These are phyloP conservation scores for Malassezia arunalokei DNA, from an alignment of 1,284 basidiomycete genomes.

Conservation along the genomic window DNA sequence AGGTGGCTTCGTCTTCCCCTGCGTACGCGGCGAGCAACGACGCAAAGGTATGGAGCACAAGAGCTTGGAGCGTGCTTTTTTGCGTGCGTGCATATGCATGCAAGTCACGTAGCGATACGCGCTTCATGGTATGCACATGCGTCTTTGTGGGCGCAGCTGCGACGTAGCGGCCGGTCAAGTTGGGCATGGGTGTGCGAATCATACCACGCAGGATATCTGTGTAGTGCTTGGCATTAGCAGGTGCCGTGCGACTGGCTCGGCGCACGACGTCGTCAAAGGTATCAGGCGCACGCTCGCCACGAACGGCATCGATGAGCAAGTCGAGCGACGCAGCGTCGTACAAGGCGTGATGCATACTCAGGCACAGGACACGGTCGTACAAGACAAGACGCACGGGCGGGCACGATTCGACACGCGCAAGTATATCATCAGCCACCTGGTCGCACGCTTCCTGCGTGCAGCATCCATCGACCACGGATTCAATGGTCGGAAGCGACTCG, in stretches of 20 bases:
- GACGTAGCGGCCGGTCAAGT: constrained; percentile 23
- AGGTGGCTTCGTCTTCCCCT: constrained; percentile 25
- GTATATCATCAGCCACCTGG: constrained; percentile 18
- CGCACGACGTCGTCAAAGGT: constrained; percentile 4
- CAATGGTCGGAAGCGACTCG: background rate
- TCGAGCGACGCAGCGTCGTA: constrained; percentile 36
- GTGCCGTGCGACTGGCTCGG: background rate
- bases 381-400: constrained; percentile 26
- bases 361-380: constrained; percentile 16
- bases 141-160: background rate
- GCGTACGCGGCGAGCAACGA: constrained; percentile 24
- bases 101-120: background rate
- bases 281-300: background rate
- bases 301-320: background rate
- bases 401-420: constrained; percentile 3
- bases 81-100: constrained; percentile 15
- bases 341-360: constrained; percentile 32
- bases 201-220: constrained; percentile 19
- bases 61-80: constrained; percentile 26
- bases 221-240: constrained; percentile 22
- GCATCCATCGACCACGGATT: background rate
- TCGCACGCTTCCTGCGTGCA: constrained; percentile 11
- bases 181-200: constrained; percentile 23
- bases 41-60: constrained; percentile 24
- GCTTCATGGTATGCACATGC: background rate